Evolutionary conservation across 768 basidiomycete species (phyloP).

Genomic region (Mrakia hoshinonis): DNA sequence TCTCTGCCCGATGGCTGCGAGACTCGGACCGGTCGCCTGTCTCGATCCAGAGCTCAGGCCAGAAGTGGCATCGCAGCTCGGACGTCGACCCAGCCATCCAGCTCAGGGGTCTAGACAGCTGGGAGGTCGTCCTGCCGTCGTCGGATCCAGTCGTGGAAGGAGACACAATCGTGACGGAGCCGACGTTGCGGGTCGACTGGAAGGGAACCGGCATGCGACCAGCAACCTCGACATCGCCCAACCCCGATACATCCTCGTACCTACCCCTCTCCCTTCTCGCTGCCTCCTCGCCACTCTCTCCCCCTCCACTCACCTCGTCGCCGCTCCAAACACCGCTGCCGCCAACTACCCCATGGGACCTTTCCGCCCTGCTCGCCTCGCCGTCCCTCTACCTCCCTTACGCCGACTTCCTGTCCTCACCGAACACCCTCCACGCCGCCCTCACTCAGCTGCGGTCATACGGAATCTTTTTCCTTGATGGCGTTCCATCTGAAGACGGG

Average conservation of each 20-base stretch:
- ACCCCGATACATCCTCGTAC: neutral
- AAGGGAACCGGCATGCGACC: neutral
- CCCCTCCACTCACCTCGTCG: neutral
- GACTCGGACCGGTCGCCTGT: conserved; percentile 20
- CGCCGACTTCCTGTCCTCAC: conserved; percentile 44
- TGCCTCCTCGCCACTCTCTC: neutral
- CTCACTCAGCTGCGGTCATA: conserved; percentile 62
- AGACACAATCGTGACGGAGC: neutral
- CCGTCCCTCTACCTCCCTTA: conserved; percentile 54
- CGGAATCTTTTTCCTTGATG: conserved; percentile 64
- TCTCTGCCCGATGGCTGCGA: conserved; percentile 20
- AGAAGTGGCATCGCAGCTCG: conserved; percentile 21
- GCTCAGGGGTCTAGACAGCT: neutral
- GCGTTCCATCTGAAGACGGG: conserved; percentile 59
- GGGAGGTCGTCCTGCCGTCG: neutral
- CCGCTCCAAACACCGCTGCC: neutral
- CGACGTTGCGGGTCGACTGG: conserved; percentile 6
- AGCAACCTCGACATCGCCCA: neutral
- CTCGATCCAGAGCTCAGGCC: conserved; percentile 13
- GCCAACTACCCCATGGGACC: neutral
- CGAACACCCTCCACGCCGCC: conserved; percentile 49
- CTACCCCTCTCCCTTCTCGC: neutral
- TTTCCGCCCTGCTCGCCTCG: conserved; percentile 25
- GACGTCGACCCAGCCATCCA: neutral
- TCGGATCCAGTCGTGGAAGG: neutral